Conservation (phyloP, 345 rosid genomes). For the Citrus hindsii region DNA sequence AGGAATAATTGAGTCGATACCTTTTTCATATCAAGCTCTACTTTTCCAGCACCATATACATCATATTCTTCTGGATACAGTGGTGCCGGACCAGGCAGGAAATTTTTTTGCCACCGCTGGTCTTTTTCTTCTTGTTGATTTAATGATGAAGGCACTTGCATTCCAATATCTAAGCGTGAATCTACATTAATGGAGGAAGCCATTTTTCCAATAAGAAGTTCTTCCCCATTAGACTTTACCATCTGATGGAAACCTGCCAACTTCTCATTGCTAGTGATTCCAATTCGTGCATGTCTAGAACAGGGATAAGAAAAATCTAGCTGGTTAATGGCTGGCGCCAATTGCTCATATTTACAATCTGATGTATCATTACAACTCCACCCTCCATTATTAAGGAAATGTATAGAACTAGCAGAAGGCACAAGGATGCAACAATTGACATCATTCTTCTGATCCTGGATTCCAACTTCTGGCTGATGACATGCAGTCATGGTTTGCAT, state of each 20-base stretch:
- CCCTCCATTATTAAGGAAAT: not conserved
- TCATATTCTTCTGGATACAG: slow-evolving; percentile 3
- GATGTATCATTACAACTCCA: slow-evolving; percentile 2
- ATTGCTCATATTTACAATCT: not conserved
- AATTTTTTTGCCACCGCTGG: not conserved
- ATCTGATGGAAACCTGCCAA: slow-evolving; percentile 1
- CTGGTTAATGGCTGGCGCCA: slow-evolving; percentile 1
- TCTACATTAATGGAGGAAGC: slow-evolving; percentile 12
- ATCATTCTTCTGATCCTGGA: slow-evolving; percentile 9
- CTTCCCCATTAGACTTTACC: slow-evolving; percentile 7
- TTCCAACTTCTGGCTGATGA: slow-evolving; percentile 3
- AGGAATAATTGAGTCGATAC: not conserved
- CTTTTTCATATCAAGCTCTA: not conserved
- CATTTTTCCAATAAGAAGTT: not conserved
- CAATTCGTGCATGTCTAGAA: not conserved
- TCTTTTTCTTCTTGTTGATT: not conserved
- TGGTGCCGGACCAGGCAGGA: not conserved
- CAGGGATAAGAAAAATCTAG: not conserved
- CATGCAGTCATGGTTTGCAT: not conserved
- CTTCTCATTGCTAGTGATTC: not conserved
- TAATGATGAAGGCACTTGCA: not conserved
- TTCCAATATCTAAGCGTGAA: not conserved
- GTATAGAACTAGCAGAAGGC: slow-evolving; percentile 5
- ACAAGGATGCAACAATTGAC: not conserved
- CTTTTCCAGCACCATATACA: not conserved